Base-by-base conservation (phyloP, 1,139 yeast species). In the Barnettozyma hawaiiensis region DNA sequence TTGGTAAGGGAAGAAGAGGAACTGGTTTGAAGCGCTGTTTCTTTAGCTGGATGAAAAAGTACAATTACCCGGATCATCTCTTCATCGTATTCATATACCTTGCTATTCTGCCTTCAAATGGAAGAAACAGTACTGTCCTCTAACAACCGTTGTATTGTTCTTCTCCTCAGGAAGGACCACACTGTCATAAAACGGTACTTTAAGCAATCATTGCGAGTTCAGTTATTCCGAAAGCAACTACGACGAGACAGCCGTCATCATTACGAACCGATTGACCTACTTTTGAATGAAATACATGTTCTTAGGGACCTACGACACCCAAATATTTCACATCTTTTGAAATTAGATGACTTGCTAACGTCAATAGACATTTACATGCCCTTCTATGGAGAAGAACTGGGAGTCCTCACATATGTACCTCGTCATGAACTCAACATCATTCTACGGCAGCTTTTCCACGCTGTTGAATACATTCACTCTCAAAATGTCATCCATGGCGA, bases 371-470 rank as follows among this genome's bases (percentile, higher is more conserved):
- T 48, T 4, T 9, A 14, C 5, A 34, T 34, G 37, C 37, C 37
- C 21, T 34, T 34, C 39, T n/a, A 24, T 43, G 28, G 46, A 37
- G n/a, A 33, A 35, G 37, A 48, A 43, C 8, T 49, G 45, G 35
- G 22, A 3, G 22, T 26, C 4, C n/a, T 27, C 12, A 23, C 8
- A 9, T 23, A 33, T 19, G 10, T 37, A 4, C 22, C 42, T 0
- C 29, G 15, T 19, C 34, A 16, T 8, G 12, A 14, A 5, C 19
- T 35, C 26, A 42, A 38, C 14, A 16, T 8, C 5, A 23, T 24
- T 15, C 19, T 42, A 11, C 23, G 81, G 54, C 49, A 44, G 28
- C 11, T 46, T 8, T 16, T 41, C 14, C 19, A 21, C 7, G 49
- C 40, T 2, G n/a, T 45, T 3, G 28, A 29, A 8, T 27, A 39